These are phyloP conservation scores for Pterocarpus macrocarpus DNA, from an alignment of 306 rosid genomes.

Conservation along the genomic window DNA sequence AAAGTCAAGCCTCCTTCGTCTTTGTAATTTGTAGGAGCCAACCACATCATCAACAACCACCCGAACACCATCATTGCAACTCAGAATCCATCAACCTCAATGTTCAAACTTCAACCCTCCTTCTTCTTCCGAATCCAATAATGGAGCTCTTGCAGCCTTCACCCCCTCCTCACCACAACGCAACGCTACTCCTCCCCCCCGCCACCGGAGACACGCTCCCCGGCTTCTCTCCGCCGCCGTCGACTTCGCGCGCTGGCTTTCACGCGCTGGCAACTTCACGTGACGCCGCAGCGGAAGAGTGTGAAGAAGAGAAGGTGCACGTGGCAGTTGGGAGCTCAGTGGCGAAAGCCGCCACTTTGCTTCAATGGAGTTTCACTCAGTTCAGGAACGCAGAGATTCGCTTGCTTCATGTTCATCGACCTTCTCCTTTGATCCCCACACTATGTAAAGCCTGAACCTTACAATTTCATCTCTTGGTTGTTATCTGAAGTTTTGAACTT, in stretches of 20 bases:
- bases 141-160: background rate
- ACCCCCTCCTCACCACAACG: background rate
- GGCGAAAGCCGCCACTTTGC: slow-evolving; percentile 63
- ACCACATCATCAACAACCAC: too few relatives aligned
- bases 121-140: background rate
- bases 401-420: slow-evolving; percentile 77
- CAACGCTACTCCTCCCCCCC: background rate
- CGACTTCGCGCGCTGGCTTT: background rate
- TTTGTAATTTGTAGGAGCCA: too few relatives aligned
- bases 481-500: background rate
- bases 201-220: background rate
- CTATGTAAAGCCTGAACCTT: slow-evolving; percentile 49
- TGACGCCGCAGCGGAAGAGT: background rate
- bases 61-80: too few relatives aligned
- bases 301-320: slow-evolving; percentile 48
- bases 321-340: slow-evolving; percentile 78
- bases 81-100: too few relatives aligned
- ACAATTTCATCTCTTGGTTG: background rate
- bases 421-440: slow-evolving; percentile 75
- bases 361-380: slow-evolving; percentile 64
- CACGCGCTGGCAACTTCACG: background rate
- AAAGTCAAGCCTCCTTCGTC: slow-evolving; percentile 46
- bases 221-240: background rate
- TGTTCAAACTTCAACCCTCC: background rate
- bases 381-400: slow-evolving; percentile 57